Evolutionary conservation across 345 rosid species (phyloP).

Genomic region (Reutealis trisperma): DNA sequence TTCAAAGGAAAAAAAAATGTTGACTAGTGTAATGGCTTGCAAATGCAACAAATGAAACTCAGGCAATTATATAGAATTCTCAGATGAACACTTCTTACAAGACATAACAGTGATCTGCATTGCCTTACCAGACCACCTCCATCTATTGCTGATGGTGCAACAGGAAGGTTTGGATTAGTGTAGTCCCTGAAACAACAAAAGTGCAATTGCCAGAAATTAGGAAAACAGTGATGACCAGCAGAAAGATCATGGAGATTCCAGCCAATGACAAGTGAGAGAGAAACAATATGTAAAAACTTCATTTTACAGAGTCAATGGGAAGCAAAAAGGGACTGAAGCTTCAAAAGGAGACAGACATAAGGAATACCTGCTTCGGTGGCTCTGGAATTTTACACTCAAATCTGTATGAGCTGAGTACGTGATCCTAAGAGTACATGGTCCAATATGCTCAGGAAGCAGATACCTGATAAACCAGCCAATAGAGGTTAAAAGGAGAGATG

Average conservation of each 20-base stretch:
- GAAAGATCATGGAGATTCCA: constrained; percentile 1
- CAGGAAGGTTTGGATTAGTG: constrained; percentile 91
- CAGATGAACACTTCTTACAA: neutral
- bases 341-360: neutral
- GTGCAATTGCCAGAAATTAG: constrained; percentile 8
- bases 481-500: constrained; percentile 16
- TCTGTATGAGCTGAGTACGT: constrained; percentile 99
- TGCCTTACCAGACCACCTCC: constrained; percentile 71
- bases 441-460: constrained; percentile 75
- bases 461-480: constrained; percentile 51
- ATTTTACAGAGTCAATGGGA: neutral
- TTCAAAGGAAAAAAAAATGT: neutral
- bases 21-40: neutral
- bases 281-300: neutral
- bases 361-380: constrained; percentile 91
- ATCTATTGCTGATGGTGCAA: constrained; percentile 97
- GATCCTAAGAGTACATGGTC: constrained; percentile 81
- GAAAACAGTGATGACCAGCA: constrained; percentile 3
- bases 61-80: neutral
- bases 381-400: constrained; percentile 96
- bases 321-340: neutral
- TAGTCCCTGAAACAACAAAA: constrained; percentile 68
- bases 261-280: neutral
- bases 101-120: neutral
- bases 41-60: constrained; percentile 1